Evolutionary conservation across 2,329 filamentous ascomycete genomes (phyloP), one percentile per base, ranked within the genome.

Genomic region (Fusarium cicatricum): DNA sequence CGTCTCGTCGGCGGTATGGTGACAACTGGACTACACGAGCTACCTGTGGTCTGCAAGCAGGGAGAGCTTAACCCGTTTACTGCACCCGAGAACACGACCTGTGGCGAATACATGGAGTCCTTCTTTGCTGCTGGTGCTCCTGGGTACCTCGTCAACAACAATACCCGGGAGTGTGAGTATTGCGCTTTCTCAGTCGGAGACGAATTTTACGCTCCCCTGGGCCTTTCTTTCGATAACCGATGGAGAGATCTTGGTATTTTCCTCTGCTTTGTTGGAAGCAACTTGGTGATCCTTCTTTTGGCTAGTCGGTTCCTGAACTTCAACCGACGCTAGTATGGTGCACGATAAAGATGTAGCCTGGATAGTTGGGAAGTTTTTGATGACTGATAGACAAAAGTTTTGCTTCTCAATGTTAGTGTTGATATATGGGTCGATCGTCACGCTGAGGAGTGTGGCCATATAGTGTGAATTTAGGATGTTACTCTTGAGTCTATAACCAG

Each of bases 211-310:
- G 70, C 78, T 47, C 81, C 85, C 0, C 81, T 96, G 15, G 82
- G 83, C 3, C 83, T 96, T 68, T 78, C 76, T 3, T 96, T 88
- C 66, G 77, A 78, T 37, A 75, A 90, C 61, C 79, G 92, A 14
- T 96, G 92, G 92, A 84, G 92, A 50, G 91, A 97, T 65, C 54
- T 95, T 52, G 92, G 91, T 2, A 96, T 96, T 58, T 89, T 88
- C 64, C 65, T 84, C 28, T 89, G 87, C 1, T 96, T 92, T 69
- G 82, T 96, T 47, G 90, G 76, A 12, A 92, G 88, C 70, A 96
- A 96, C 72, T 70, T 95, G 67, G 82, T 90, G 23, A 83, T 86
- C 57, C 69, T 86, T 26, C 77, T 84, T 47, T 8, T 77, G 40
- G 84, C 81, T 37, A 76, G 75, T 52, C 79, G 80, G 41, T 82